Evolutionary conservation across 345 rosid genomes (phyloP), one percentile per base, ranked within the genome.

Genomic region (Citrus hindsii): DNA sequence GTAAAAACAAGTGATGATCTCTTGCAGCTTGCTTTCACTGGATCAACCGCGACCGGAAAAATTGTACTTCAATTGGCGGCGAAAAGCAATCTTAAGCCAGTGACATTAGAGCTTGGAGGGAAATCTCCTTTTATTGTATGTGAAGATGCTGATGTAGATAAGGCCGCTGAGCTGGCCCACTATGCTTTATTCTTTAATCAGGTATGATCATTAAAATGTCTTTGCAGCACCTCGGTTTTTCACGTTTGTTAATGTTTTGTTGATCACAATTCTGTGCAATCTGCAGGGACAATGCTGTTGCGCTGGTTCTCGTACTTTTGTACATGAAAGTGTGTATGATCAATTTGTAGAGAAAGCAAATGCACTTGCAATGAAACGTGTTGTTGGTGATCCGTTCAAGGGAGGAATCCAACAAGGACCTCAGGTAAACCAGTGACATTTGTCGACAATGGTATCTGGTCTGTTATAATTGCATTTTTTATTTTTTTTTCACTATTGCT

Each of bases 101-200:
- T 91, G 74, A 93, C 97, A 72, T 85, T 95, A 83, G 99, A 95
- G 86, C 98, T 95, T 37, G 99, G 99, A 79, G 99, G 99, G 71
- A 95, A 95, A 90, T 95, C 99, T 22, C 96, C 99, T 33, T 95
- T 95, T 80, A 92, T 95, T 74, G 89, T 93, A 51, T 95, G 99
- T 63, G 92, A 92, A 84, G 99, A 95, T 88, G 96, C 99, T 75
- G 93, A 95, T 82, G 87, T 95, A 1, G 98, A 95, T 77, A 78
- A 90, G 74, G 99, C 99, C 3, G 99, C 88, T 55, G 97, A 95
- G 85, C 69, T 84, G 4, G 96, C 99, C 28, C 98, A 95, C 80
- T 78, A 73, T 48, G 99, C 99, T 64, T 74, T 95, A 79, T 95
- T 95, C 89, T 95, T 93, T 83, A 93, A 95, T 87, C 98, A 93